phyloP scores from a whole-genome alignment of 441 rosid genomes.

The Geranium incanum region DNA sequence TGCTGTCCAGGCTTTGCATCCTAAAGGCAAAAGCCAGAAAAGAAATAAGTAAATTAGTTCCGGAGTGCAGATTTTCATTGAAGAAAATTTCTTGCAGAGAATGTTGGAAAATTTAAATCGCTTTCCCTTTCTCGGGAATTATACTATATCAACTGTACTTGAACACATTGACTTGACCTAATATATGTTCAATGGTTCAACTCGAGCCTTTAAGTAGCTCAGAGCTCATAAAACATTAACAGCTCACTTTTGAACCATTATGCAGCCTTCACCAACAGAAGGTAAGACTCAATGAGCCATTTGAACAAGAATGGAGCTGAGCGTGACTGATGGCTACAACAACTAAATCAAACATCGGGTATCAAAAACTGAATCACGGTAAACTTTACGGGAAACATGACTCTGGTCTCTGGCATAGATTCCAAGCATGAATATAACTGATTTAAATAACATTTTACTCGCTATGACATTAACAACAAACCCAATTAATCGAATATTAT shows the following conservation, averaged over 20 bases:
- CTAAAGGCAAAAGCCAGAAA: slow-evolving; percentile 17
- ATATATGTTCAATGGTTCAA: background rate
- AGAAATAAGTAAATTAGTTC: background rate
- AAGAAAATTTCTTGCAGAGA: background rate
- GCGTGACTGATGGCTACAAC: background rate
- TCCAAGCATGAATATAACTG: background rate
- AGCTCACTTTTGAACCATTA: background rate
- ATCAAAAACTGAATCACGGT: background rate
- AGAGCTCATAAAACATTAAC: background rate
- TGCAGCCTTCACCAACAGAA: background rate
- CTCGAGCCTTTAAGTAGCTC: background rate
- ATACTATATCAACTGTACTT: background rate
- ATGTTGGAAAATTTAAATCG: background rate
- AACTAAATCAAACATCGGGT: background rate
- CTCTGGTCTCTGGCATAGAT: background rate
- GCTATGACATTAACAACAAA: background rate
- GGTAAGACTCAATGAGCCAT: background rate
- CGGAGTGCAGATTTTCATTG: background rate
- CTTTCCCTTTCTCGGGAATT: background rate
- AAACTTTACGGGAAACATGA: background rate
- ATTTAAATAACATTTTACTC: background rate
- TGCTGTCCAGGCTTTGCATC: slow-evolving; percentile 25
- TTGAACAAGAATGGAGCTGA: background rate
- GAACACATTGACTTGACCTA: background rate
- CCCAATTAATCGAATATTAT: background rate